Conservation (phyloP, 352 stramenopile species). For the Aphanomyces euteiches region DNA sequence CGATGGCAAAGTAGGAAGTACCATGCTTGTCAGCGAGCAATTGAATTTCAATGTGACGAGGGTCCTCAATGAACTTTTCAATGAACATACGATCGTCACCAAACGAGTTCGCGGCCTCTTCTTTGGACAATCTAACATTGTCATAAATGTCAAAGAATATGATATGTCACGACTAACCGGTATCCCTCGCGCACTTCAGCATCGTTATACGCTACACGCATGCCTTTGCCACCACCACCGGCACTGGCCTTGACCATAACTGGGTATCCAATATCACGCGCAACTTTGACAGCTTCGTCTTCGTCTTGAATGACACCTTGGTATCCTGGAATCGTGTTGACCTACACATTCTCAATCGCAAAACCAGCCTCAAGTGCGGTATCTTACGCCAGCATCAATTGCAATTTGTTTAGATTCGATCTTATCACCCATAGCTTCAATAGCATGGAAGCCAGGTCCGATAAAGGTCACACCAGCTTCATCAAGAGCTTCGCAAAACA, state of each 20-base stretch:
- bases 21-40: constrained; percentile 85
- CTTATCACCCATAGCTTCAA: constrained; percentile 93
- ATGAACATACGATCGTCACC: constrained; percentile 95
- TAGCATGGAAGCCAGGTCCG: constrained; percentile 80
- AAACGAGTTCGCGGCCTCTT: constrained; percentile 90
- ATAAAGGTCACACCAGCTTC: constrained; percentile 84
- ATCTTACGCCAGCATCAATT: constrained; percentile 80
- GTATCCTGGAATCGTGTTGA: constrained; percentile 93
- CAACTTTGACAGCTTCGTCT: constrained; percentile 81
- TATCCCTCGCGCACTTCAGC: constrained; percentile 86
- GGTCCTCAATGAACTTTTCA: constrained; percentile 96
- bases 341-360: constrained; percentile 12
- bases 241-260: constrained; percentile 97
- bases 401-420: constrained; percentile 94
- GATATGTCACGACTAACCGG: constrained; percentile 14
- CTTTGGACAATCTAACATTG: constrained; percentile 47
- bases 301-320: constrained; percentile 79
- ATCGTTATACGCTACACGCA: constrained; percentile 93
- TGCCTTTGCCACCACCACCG: constrained; percentile 95
- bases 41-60: constrained; percentile 98
- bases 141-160: too few species aligned
- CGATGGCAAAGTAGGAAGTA: background rate
- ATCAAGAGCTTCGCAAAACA: constrained; percentile 80
- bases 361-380: background rate
- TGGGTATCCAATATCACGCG: constrained; percentile 93